phyloP scores from a whole-genome alignment of 139 green algal genomes.

The Axilococcus clingmanii region DNA sequence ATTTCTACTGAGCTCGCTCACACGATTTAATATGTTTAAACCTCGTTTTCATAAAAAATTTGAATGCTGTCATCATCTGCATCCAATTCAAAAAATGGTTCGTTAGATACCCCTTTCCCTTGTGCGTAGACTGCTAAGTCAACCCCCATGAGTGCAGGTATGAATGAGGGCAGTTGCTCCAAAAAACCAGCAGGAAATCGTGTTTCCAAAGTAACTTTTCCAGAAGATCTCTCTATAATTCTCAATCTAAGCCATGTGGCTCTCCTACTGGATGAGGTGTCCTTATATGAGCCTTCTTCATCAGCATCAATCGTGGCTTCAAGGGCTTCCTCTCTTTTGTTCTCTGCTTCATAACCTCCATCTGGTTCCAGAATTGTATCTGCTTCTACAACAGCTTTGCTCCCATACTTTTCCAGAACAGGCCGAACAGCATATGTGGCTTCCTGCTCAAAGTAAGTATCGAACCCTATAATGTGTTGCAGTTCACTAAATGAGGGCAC shows the following conservation, averaged over 20 bases:
- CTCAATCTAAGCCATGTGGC: constrained; percentile 7
- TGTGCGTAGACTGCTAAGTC: constrained; percentile 31
- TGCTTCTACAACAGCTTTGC: constrained; percentile 2
- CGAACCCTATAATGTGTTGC: constrained; percentile 40
- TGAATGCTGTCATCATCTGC: constrained; percentile 11
- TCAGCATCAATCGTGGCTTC: not conserved
- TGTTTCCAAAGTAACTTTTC: constrained; percentile 14
- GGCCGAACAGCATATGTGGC: constrained; percentile 23
- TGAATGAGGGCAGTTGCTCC: constrained; percentile 3
- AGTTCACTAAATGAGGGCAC: constrained; percentile 21
- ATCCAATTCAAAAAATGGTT: constrained; percentile 14
- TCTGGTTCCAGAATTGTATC: constrained; percentile 14
- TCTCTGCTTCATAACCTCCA: not conserved
- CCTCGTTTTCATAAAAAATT: constrained; percentile 11
- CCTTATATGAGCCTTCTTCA: not conserved
- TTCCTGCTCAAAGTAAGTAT: constrained; percentile 43
- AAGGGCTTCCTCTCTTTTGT: not conserved
- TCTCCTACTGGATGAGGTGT: not conserved
- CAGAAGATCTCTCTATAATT: constrained; percentile 4
- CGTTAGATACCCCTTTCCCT: not conserved
- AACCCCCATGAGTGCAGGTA: constrained; percentile 22
- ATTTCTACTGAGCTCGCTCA: not conserved
- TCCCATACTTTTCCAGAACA: not conserved
- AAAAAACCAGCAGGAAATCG: constrained; percentile 18
- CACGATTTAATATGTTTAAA: constrained; percentile 2